These are phyloP conservation scores for Oxyria digyna DNA, from an alignment of 148 eudicot species.

Conservation along the genomic window DNA sequence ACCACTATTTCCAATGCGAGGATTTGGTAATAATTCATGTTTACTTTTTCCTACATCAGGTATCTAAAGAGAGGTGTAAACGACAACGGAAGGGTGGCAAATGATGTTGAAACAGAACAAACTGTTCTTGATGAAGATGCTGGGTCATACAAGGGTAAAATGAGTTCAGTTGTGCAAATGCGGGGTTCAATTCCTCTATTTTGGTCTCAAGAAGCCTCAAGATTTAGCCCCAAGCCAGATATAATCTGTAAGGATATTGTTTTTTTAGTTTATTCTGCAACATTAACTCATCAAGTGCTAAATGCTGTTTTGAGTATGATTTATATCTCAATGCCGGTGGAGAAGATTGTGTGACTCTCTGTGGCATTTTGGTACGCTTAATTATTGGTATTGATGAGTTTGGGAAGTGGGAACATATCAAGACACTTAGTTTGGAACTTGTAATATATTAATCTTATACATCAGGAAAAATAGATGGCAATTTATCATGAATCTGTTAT, in stretches of 20 bases:
- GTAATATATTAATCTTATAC: not conserved
- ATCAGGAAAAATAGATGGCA: not conserved
- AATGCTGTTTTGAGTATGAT: not conserved
- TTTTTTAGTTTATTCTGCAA: not conserved
- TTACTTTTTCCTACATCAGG: slow-evolving; percentile 28
- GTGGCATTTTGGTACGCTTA: not conserved
- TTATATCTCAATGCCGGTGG: not conserved
- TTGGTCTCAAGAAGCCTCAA: slow-evolving; percentile 97
- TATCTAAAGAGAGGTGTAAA: slow-evolving; percentile 93
- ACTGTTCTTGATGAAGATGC: slow-evolving; percentile 93
- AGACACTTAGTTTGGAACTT: not conserved
- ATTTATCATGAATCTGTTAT: not conserved
- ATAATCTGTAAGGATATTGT: slow-evolving; percentile 51
- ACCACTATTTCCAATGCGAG: not conserved
- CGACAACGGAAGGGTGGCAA: slow-evolving; percentile 95
- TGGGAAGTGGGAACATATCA: not conserved
- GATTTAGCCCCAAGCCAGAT: slow-evolving; percentile 97
- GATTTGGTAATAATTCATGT: not conserved
- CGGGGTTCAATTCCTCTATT: slow-evolving; percentile 98
- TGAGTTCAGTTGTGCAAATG: slow-evolving; percentile 99
- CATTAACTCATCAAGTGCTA: not conserved
- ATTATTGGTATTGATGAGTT: not conserved
- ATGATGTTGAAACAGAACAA: slow-evolving; percentile 99
- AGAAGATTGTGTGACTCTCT: not conserved
- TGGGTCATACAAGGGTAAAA: slow-evolving; percentile 87